Evolutionary conservation across 2,329 filamentous ascomycete genomes (phyloP), one percentile per base, ranked within the genome.

Genomic region (Zarea fungicola): DNA sequence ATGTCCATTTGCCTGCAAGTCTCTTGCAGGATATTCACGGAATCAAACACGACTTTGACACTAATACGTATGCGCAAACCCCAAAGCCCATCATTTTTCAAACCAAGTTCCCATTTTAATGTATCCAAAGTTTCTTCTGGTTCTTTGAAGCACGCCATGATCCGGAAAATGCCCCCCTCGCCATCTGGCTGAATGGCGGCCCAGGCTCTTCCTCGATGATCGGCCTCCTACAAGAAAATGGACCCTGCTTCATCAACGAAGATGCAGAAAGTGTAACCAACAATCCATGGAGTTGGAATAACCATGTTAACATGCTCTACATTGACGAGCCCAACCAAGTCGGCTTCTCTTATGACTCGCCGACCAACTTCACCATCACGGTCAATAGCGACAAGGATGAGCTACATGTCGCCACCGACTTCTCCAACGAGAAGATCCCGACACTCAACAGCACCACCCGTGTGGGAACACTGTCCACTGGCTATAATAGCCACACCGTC

Each of bases 151-250:
- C 72, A 2, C 70, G 73, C 7, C 61, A 73, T 39, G 56, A 65
- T 13, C 60, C 68, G 2, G 57, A 62, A 6, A 64, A 63, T 29
- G 67, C 67, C 3, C 68, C 63, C 26, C 60, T 83, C 41, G 77
- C 75, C 13, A 77, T 86, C 57, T 87, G 80, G 80, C 71, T 85
- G 55, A 84, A 83, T 62, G 81, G 82, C 48, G 81, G 82, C 2
- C 81, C 81, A 1, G 82, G 81, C 9, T 70, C 70, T 39, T 81
- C 77, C 55, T 83, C 79, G 37, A 75, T 85, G 72, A 70, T 80
- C 42, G 81, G 81, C n/a, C 66, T 87, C 47, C 83, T 86, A 57
- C 68, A 71, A 21, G 82, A 83, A 59, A 71, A 75, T 49, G 82
- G 82, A 6, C 73, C 71, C 14, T 79, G 70, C 58, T 63, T 75